These are phyloP conservation scores for Leccinum truebloodii DNA, from an alignment of 768 basidiomycete genomes.

Conservation along the genomic window DNA sequence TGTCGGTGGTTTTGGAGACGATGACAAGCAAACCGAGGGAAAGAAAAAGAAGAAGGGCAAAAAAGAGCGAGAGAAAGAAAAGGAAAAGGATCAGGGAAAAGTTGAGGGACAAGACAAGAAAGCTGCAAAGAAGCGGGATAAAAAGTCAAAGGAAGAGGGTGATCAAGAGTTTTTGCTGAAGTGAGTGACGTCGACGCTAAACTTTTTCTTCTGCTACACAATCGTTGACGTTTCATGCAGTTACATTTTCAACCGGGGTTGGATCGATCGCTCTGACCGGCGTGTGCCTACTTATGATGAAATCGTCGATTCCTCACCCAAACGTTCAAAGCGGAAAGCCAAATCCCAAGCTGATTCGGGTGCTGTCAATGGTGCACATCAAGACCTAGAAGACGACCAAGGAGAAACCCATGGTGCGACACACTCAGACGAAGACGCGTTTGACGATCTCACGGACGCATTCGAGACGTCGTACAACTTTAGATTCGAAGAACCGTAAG, in stretches of 20 bases:
- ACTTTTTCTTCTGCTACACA: background rate
- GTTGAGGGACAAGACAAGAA: constrained; percentile 24
- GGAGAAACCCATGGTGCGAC: constrained; percentile 34
- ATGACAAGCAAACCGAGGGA: constrained; percentile 29
- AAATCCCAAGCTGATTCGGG: constrained; percentile 18
- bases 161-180: constrained; percentile 91
- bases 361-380: constrained; percentile 15
- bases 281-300: constrained; percentile 87
- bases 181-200: constrained; percentile 45
- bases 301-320: constrained; percentile 50
- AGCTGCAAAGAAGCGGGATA: constrained; percentile 14
- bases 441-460: constrained; percentile 87
- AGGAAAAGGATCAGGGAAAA: constrained; percentile 27
- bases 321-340: constrained; percentile 25
- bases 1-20: constrained; percentile 29
- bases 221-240: constrained; percentile 40
- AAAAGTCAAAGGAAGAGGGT: constrained; percentile 53
- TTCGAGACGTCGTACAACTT: constrained; percentile 99
- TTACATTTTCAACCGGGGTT: constrained; percentile 96
- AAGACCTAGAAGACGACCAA: constrained; percentile 20
- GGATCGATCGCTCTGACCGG: constrained; percentile 80
- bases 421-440: constrained; percentile 64
- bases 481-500: constrained; percentile 94
- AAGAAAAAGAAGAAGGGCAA: constrained; percentile 38
- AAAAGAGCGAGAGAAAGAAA: constrained; percentile 35